A percentile compares a stretch with the other conserved stretches of the same genome.
Conservation (phyloP, 352 stramenopile species). For the Globisporangium emineosum region DNA sequence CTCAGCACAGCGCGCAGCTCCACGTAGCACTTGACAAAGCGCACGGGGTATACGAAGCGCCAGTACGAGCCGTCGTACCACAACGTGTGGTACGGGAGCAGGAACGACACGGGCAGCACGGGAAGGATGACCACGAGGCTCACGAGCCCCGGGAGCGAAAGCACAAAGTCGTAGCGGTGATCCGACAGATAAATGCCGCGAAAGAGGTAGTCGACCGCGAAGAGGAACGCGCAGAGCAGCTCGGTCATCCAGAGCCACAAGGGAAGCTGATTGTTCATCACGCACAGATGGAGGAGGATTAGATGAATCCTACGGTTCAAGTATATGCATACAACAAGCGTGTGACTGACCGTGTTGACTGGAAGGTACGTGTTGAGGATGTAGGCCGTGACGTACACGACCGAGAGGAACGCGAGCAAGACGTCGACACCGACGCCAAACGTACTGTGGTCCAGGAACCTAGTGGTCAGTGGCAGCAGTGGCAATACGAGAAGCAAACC, state of each 20-base stretch:
- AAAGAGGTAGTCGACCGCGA: constrained; percentile 67
- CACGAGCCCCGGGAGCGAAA: constrained; percentile 55
- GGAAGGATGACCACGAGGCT: constrained; percentile 66
- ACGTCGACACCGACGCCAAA: constrained; percentile 66
- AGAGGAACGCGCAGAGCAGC: constrained; percentile 59
- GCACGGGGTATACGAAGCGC: constrained; percentile 82
- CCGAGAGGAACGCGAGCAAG: constrained; percentile 47
- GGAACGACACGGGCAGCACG: constrained; percentile 74
- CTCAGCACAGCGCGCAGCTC: constrained; percentile 70
- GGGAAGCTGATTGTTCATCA: constrained; percentile 41
- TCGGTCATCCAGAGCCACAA: constrained; percentile 66
- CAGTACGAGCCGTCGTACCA: constrained; percentile 76
- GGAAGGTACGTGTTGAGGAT: constrained; percentile 80
- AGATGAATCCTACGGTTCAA: not conserved
- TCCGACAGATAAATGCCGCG: constrained; percentile 68
- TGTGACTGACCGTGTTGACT: constrained; percentile 36
- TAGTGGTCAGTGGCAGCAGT: constrained; percentile 15
- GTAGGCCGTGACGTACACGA: constrained; percentile 67
- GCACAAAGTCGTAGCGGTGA: constrained; percentile 59
- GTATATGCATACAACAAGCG: not conserved
- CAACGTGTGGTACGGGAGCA: constrained; percentile 69
- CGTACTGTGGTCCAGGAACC: constrained; percentile 76
- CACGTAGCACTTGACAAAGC: constrained; percentile 82
- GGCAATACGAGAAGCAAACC: too few species aligned
- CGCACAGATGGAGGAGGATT: too few species aligned